Evolutionary conservation across 2,329 filamentous ascomycete species (phyloP), one percentile per base, ranked within the genome.

Genomic region (Corynespora cassiicola): DNA sequence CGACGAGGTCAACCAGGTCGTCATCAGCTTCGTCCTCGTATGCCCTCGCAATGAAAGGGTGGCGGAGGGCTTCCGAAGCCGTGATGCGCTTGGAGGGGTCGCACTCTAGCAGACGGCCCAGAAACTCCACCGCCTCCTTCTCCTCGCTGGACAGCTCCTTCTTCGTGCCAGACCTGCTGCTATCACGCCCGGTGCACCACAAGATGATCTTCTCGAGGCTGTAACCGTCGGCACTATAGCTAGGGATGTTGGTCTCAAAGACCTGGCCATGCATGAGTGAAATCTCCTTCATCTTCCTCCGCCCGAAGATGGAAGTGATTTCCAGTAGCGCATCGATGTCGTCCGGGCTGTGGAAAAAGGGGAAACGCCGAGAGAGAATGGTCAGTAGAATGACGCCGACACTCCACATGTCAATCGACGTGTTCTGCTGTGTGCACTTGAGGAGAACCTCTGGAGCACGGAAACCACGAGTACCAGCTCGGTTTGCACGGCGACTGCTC

Each of bases 321-420:
- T 99, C 94, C 53, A 99, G 92, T 80, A 96, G 87, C 34, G 94
- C 94, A 63, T 99, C 94, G 31, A 99, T 87, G 58, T 99, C 94
- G 66, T 99, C 94, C n/a, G 90, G 87, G 29, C 89, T 95, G 71
- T 99, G 96, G 78, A 99, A 99, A 71, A 99, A 99, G 1, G 94
- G 94, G 58, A 99, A 99, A 4, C 94, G 85, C 39, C 87, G 87
- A 25, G 88, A 92, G 10, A 99, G 76, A 48, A 99, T 87, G 1
- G 94, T 99, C n/a, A 99, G 77, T 2, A 99, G 79, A 38, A 99
- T 95, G n/a, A 99, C 91, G 26, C 94, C 94, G 0, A 86, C 91
- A 16, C 90, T 96, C 94, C 94, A 99, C 52, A 99, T 87, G 65
- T 99, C 94, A 54, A 99, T 94, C 54, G 92, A 65, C 27, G 88